Percentiles rank a stretch among this genome's conserved stretches.
Evolutionary conservation across 2,329 filamentous ascomycete species (phyloP).

Genomic region (Venturia carpophila): DNA sequence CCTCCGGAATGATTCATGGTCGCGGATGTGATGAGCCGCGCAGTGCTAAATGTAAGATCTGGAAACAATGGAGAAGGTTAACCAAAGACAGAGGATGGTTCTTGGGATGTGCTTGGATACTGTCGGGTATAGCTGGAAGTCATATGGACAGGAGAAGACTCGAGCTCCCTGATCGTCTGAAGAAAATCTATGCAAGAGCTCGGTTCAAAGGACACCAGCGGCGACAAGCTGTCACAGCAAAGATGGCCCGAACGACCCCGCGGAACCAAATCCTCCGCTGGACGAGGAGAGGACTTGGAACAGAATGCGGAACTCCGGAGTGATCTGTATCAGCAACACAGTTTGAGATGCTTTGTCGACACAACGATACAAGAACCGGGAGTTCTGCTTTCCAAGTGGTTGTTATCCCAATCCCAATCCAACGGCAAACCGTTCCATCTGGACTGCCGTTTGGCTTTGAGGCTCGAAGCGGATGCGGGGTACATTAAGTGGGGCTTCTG

Average conservation of each 20-base stretch:
- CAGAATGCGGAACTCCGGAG: no score
- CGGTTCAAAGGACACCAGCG: constrained; percentile 7
- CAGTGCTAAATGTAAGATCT: not conserved
- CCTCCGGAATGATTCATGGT: constrained; percentile 11
- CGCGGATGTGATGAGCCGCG: not conserved
- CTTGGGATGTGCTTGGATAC: not conserved
- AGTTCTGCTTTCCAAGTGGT: not conserved
- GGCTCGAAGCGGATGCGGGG: not conserved
- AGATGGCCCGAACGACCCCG: constrained; percentile 9
- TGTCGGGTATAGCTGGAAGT: not conserved
- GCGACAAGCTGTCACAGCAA: not conserved
- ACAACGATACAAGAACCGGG: not conserved
- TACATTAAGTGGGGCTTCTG: not conserved
- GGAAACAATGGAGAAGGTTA: not conserved
- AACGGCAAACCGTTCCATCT: not conserved
- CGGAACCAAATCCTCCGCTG: not conserved
- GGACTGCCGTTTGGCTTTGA: not conserved
- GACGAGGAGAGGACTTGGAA: not conserved
- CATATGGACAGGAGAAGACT: not conserved
- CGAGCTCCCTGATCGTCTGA: not conserved
- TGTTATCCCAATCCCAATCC: not conserved
- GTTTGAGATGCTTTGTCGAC: not conserved
- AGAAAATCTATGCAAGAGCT: not conserved
- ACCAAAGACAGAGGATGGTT: not conserved
- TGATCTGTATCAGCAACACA: not conserved